Conservation (phyloP, 2,329 filamentous ascomycete genomes). For the Monosporascus sp. region DNA sequence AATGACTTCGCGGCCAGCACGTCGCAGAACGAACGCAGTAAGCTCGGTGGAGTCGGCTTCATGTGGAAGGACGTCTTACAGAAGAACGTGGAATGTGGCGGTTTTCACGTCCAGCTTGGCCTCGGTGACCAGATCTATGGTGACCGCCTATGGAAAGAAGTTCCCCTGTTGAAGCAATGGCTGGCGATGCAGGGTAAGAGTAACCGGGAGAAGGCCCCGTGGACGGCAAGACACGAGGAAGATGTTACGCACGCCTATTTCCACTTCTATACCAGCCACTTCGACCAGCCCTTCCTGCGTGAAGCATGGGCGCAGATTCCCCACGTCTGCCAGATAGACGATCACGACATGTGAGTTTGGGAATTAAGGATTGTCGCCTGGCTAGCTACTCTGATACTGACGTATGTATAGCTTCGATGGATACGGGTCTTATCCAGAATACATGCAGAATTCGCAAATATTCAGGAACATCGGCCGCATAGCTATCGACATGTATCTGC, state of each 20-base stretch:
- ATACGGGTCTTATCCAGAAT: constrained; percentile 93
- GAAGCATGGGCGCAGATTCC: constrained; percentile 98
- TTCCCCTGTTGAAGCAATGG: constrained; percentile 92
- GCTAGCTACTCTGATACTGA: constrained; percentile 6
- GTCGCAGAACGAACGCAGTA: constrained; percentile 76
- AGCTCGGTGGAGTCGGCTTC: constrained; percentile 82
- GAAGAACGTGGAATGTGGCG: constrained; percentile 93
- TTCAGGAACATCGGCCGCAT: constrained; percentile 98
- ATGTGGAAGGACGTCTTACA: constrained; percentile 99
- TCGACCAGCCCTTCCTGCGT: constrained; percentile 89
- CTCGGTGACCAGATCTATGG: constrained; percentile 94
- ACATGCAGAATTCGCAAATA: constrained; percentile 96
- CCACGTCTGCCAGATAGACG: constrained; percentile 86
- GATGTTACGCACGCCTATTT: constrained; percentile 96
- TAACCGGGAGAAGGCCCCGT: constrained; percentile 80
- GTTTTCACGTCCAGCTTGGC: constrained; percentile 90
- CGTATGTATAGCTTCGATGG: constrained; percentile 71
- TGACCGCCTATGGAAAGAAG: constrained; percentile 92
- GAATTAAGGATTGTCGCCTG: not conserved
- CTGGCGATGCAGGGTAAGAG: constrained; percentile 89
- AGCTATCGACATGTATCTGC: constrained; percentile 93
- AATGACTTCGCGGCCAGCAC: constrained; percentile 93
- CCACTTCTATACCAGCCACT: constrained; percentile 97
- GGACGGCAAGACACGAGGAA: constrained; percentile 93
- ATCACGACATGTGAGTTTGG: constrained; percentile 87